These are phyloP conservation scores for Suillus paluster DNA, from an alignment of 768 basidiomycete genomes.

Conservation along the genomic window DNA sequence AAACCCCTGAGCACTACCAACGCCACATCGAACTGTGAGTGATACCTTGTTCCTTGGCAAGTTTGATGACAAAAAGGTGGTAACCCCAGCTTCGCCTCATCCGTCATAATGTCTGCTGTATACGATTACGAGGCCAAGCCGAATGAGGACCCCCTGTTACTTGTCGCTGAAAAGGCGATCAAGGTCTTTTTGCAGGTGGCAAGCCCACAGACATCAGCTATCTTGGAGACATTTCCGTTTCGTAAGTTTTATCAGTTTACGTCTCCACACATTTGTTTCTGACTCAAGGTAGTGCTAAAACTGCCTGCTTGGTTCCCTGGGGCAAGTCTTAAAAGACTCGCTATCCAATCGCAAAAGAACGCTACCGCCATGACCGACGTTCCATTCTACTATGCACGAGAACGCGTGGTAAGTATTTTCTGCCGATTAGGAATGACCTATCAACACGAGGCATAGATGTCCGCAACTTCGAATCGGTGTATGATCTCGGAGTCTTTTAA, in stretches of 20 bases:
- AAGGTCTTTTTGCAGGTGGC: slow-evolving; percentile 27
- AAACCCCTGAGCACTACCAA: slow-evolving; percentile 31
- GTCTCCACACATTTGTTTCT: slow-evolving; percentile 9
- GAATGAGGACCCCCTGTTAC: slow-evolving; percentile 31
- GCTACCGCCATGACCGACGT: slow-evolving; percentile 32
- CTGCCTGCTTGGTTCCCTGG: slow-evolving; percentile 42
- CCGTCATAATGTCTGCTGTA: slow-evolving; percentile 37
- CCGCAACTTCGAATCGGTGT: slow-evolving; percentile 28
- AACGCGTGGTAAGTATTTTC: slow-evolving; percentile 24
- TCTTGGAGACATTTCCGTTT: slow-evolving; percentile 37
- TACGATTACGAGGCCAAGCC: slow-evolving; percentile 36
- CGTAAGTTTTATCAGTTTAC: slow-evolving; percentile 25
- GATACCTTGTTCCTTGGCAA: not conserved
- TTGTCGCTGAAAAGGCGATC: slow-evolving; percentile 36
- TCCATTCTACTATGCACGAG: slow-evolving; percentile 33
- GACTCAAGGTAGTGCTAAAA: slow-evolving; percentile 29
- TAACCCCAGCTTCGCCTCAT: slow-evolving; percentile 33
- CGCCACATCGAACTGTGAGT: slow-evolving; percentile 35
- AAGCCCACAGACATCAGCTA: slow-evolving; percentile 27
- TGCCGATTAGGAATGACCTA: not conserved
- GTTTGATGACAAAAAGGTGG: not conserved
- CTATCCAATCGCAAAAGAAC: slow-evolving; percentile 32
- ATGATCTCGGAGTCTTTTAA: slow-evolving; percentile 36
- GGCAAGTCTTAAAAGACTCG: slow-evolving; percentile 35
- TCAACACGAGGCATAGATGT: slow-evolving; percentile 13